Conservation (phyloP, 225 moss, liverwort and hornwort genomes). For the Rhytidiadelphus loreus region DNA sequence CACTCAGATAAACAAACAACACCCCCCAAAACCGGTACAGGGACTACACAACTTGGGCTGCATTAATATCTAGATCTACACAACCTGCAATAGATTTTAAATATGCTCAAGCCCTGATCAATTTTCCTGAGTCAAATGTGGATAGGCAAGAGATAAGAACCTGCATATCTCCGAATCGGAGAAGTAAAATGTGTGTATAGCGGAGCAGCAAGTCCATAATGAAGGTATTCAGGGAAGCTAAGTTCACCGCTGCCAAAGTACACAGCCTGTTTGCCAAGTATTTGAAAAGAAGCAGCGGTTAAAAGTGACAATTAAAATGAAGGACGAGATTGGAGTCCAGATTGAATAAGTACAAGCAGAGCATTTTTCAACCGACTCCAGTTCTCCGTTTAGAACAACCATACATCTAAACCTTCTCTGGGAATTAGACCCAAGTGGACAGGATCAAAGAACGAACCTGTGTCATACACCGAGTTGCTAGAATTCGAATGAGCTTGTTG, state of each 20-base stretch:
- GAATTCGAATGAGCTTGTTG: slow-evolving; percentile 96
- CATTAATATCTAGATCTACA: not conserved
- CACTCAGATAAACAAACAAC: not conserved
- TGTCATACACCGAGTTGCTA: slow-evolving; percentile 98
- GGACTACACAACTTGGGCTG: not conserved
- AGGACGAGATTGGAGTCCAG: not conserved
- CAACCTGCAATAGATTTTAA: not conserved
- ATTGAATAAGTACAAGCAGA: not conserved
- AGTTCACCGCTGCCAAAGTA: slow-evolving; percentile 95
- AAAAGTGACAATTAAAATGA: not conserved
- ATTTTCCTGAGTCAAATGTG: not conserved
- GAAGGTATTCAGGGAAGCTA: slow-evolving; percentile 79
- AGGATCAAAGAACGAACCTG: slow-evolving; percentile 42
- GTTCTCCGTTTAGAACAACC: not conserved
- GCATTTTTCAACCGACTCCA: not conserved
- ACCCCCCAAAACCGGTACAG: not conserved
- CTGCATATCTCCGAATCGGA: slow-evolving; percentile 99
- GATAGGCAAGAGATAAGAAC: slow-evolving; percentile 10
- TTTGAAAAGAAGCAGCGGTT: not conserved
- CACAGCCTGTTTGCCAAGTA: slow-evolving; percentile 56
- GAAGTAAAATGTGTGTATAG: slow-evolving; percentile 98
- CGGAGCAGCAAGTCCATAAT: slow-evolving; percentile 93
- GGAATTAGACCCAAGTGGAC: not conserved
- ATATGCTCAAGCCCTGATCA: not conserved
- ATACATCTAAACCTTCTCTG: not conserved